phyloP scores from a whole-genome alignment of 2,329 filamentous ascomycete genomes.

The Ceratocystis alfenasii region DNA sequence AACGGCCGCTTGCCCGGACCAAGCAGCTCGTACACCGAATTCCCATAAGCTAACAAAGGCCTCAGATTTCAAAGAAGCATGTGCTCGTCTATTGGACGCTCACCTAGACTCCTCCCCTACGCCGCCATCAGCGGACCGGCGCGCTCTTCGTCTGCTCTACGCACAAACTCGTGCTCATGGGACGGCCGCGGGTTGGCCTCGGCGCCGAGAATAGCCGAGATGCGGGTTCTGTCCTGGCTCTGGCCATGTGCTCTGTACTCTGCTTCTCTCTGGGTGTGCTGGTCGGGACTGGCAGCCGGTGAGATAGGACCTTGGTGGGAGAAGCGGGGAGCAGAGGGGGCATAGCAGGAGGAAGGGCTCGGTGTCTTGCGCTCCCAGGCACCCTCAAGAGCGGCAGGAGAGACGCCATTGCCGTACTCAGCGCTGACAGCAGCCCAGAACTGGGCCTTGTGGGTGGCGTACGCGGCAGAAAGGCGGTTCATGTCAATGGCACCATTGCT shows the following conservation, averaged over 20 bases:
- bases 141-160: constrained; percentile 39
- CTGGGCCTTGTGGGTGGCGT: constrained; percentile 53
- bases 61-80: constrained; percentile 12
- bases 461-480: constrained; percentile 55
- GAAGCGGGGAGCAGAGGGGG: constrained; percentile 10
- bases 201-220: constrained; percentile 50
- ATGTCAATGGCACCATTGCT: constrained; percentile 41
- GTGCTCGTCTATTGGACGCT: neutral
- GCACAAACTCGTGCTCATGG: constrained; percentile 34
- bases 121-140: neutral
- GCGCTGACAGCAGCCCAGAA: constrained; percentile 64
- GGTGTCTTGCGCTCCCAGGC: constrained; percentile 45
- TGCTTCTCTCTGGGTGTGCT: constrained; percentile 32
- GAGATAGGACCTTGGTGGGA: constrained; percentile 39
- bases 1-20: constrained; percentile 13
- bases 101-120: neutral
- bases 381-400: constrained; percentile 53
- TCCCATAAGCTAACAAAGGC: constrained; percentile 12
- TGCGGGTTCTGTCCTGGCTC: constrained; percentile 44
- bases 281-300: constrained; percentile 40
- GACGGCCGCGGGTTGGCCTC: constrained; percentile 42
- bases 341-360: neutral
- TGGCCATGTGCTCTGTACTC: constrained; percentile 27
- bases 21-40: constrained; percentile 7
- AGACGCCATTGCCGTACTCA: constrained; percentile 55